Evolutionary conservation across 371 early-diverging fungal genomes (phyloP).

Genomic region (Coemansia sp.): DNA sequence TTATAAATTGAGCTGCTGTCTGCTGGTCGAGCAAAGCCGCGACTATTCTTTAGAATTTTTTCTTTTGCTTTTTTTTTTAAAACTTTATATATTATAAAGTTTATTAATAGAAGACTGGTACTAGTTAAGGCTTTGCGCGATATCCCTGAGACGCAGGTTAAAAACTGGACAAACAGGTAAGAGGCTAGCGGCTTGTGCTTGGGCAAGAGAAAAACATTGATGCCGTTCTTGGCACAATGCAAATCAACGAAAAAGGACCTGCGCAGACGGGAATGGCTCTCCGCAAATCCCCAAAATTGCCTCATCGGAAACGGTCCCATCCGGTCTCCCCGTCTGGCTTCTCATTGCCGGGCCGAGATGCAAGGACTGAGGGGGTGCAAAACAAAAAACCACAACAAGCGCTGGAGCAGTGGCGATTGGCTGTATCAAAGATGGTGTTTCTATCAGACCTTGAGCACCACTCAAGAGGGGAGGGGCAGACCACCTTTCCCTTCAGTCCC

Average conservation of each 20-base stretch:
- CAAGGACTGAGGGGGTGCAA: not conserved
- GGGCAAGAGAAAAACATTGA: not conserved
- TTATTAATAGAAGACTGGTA: not conserved
- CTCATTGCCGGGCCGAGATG: not conserved
- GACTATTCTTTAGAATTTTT: not conserved
- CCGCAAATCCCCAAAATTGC: conserved; percentile 13
- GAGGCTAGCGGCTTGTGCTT: conserved; percentile 4
- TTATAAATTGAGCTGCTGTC: no score
- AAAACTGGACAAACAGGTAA: not conserved
- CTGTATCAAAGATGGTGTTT: not conserved
- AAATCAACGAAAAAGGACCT: not conserved
- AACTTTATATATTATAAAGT: not conserved
- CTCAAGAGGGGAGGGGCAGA: not conserved
- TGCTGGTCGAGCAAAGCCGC: no score
- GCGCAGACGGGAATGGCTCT: no score
- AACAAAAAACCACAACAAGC: conserved; percentile 8
- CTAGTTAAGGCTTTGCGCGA: not conserved
- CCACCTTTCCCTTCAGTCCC: not conserved
- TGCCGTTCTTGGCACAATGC: not conserved
- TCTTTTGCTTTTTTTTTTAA: not conserved
- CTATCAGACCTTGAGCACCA: not conserved
- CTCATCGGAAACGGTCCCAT: conserved; percentile 14
- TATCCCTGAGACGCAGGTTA: not conserved
- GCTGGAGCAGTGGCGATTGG: not conserved
- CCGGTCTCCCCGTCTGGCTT: conserved; percentile 1